Evolutionary conservation across 352 stramenopile genomes (phyloP).

Genomic region (Phytopythium boreale): DNA sequence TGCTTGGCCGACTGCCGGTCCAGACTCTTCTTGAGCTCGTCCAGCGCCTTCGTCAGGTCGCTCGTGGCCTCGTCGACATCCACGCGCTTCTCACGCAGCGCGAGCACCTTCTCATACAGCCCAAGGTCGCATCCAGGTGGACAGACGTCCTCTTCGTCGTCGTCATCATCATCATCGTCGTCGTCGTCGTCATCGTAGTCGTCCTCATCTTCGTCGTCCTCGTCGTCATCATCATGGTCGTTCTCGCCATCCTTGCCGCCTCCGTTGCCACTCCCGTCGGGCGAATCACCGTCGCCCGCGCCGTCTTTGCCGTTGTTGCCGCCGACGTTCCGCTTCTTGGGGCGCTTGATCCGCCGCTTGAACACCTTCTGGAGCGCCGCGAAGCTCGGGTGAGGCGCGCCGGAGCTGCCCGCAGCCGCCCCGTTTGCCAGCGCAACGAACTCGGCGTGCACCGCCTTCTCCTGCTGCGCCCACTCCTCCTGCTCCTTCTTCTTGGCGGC

Average conservation of each 20-base stretch:
- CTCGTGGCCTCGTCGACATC: constrained; percentile 88
- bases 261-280: constrained; percentile 14
- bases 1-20: constrained; percentile 85
- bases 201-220: constrained; percentile 72
- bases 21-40: constrained; percentile 86
- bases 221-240: constrained; percentile 67
- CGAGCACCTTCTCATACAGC: constrained; percentile 91
- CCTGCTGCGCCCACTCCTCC: constrained; percentile 68
- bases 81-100: constrained; percentile 88
- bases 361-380: constrained; percentile 88
- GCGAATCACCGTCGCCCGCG: constrained; percentile 19
- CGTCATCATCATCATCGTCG: constrained; percentile 89
- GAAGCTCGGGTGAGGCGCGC: constrained; percentile 57
- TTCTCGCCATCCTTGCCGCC: constrained; percentile 53
- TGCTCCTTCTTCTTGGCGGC: constrained; percentile 74
- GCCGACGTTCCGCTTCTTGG: constrained; percentile 69
- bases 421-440: constrained; percentile 74
- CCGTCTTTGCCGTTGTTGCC: constrained; percentile 38
- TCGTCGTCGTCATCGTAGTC: constrained; percentile 79
- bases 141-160: constrained; percentile 91
- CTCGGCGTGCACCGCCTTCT: constrained; percentile 63
- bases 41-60: constrained; percentile 85
- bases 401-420: constrained; percentile 25
- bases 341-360: constrained; percentile 89
- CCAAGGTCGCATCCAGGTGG: constrained; percentile 84